Percentiles rank a stretch among this genome's conserved stretches.
Evolutionary conservation across 2,329 filamentous ascomycete genomes (phyloP).

Genomic region (Colletotrichum acutatum): DNA sequence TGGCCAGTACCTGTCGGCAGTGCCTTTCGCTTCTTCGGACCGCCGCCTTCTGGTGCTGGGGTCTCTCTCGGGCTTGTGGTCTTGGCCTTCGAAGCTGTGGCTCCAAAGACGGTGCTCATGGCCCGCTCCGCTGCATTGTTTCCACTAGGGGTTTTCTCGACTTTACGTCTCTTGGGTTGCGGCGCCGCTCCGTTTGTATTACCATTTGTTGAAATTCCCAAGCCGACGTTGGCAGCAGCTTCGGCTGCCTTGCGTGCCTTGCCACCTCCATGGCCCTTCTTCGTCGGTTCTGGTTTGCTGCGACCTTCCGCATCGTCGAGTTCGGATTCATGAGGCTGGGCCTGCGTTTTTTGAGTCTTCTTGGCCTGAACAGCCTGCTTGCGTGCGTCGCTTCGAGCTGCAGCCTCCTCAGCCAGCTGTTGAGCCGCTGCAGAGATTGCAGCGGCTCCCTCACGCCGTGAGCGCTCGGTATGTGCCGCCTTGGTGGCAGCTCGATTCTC

Average conservation of each 20-base stretch:
- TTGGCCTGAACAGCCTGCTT: conserved; percentile 85
- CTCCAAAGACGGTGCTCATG: conserved; percentile 68
- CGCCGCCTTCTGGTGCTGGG: conserved; percentile 68
- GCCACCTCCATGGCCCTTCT: conserved; percentile 69
- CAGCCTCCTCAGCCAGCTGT: conserved; percentile 83
- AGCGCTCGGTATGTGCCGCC: conserved; percentile 76
- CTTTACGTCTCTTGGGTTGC: conserved; percentile 81
- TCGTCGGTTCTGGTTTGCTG: conserved; percentile 60
- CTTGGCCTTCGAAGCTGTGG: conserved; percentile 64
- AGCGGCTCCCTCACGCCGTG: conserved; percentile 81
- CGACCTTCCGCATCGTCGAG: conserved; percentile 75
- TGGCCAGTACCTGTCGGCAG: conserved; percentile 73
- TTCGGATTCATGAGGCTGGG: conserved; percentile 80
- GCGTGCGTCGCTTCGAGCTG: conserved; percentile 83
- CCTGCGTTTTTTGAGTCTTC: conserved; percentile 74
- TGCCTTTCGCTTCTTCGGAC: conserved; percentile 78
- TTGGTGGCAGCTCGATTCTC: conserved; percentile 75
- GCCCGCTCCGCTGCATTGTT: conserved; percentile 72
- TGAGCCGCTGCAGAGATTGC: conserved; percentile 82
- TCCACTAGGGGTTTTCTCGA: conserved; percentile 72
- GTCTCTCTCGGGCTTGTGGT: conserved; percentile 76
- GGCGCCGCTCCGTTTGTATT: conserved; percentile 63
- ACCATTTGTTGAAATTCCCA: conserved; percentile 72
- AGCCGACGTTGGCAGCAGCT: conserved; percentile 61
- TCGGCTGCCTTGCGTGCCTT: conserved; percentile 74